These are phyloP conservation scores for Penicillium sp. DNA, from an alignment of 2,329 filamentous ascomycete genomes.

Conservation along the genomic window DNA sequence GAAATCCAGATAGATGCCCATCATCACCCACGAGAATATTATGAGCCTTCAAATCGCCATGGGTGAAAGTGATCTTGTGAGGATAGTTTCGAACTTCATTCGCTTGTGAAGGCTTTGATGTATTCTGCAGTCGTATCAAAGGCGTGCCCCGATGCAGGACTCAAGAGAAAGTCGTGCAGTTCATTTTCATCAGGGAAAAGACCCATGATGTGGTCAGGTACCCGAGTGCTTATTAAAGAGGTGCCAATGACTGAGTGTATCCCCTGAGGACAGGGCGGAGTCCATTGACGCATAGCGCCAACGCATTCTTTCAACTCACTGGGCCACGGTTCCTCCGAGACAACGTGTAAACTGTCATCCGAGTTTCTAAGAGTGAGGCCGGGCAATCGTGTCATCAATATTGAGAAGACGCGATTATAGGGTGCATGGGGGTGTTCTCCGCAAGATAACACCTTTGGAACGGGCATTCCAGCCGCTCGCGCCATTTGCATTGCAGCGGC, in stretches of 20 bases:
- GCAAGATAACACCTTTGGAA: conserved; percentile 42
- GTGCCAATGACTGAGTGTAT: conserved; percentile 45
- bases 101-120: conserved; percentile 32
- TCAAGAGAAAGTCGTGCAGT: conserved; percentile 41
- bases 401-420: conserved; percentile 38
- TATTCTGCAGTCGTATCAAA: conserved; percentile 39
- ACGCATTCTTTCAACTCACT: conserved; percentile 45
- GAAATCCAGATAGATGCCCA: conserved; percentile 24
- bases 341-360: conserved; percentile 33
- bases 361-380: conserved; percentile 41
- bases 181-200: conserved; percentile 37
- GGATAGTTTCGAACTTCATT: conserved; percentile 20
- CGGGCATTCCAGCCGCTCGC: conserved; percentile 42
- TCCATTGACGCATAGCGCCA: conserved; percentile 45
- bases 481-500: conserved; percentile 45
- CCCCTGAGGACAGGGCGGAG: conserved; percentile 28
- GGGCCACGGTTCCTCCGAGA: conserved; percentile 42
- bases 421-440: conserved; percentile 38
- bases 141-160: conserved; percentile 34
- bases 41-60: conserved; percentile 32
- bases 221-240: conserved; percentile 37
- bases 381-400: conserved; percentile 51
- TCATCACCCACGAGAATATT: conserved; percentile 30
- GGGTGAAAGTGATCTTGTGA: conserved; percentile 26
- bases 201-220: conserved; percentile 43